Base-by-base conservation (phyloP, 192 early-diverging fungal genomes). In the Rhizoclosmatium globosum region DNA sequence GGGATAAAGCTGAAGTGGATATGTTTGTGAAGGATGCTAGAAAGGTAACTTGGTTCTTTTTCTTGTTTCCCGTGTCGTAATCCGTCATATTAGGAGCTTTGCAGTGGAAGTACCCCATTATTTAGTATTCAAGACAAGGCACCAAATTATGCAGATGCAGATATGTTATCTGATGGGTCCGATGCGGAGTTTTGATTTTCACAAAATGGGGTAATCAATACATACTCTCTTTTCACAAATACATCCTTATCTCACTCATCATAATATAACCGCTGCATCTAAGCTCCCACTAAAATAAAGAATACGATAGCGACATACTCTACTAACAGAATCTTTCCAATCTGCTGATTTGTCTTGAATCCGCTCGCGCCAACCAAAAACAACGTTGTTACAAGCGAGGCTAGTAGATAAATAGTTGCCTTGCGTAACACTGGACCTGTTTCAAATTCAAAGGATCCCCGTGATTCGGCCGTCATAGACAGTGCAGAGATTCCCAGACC, bases 111-210 rank as follows among this genome's bases (percentile, higher is more conserved):
- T 41, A 83, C 88, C 31, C 85, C 92, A 31, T 75, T 95, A 4
- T 89, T 95, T 74, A 91, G 88, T 2, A 89, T 95, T 42, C 87
- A 86, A 43, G 90, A 93, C 31, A 82, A 79, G 41, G 89, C 87
- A 42, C 93, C 94, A 2, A 89, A 87, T 15, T 95, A 92, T 78
- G 77, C 82, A 44, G 91, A 93, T 62, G 85, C 86, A 38, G 88
- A 87, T 7, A 69, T 84, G 15, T 41, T 87, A 50, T 83, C 82
- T 0, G 86, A 87, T 71, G 48, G 38, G 7, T 62, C 60, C 21
- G 60, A 62, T 21, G 60, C 11, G 7, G 60, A 62, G 7, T 62
- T 62, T 23, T 62, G 60, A 62, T 53, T 31, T 31, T 31, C 31
- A 31, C 31, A 31, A 31, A 31, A 31, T 31, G 31, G 31, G 31